Percentiles rank a stretch among this genome's conserved stretches.
phyloP scores from a whole-genome alignment of 306 rosid genomes.

The Castanea sativa region DNA sequence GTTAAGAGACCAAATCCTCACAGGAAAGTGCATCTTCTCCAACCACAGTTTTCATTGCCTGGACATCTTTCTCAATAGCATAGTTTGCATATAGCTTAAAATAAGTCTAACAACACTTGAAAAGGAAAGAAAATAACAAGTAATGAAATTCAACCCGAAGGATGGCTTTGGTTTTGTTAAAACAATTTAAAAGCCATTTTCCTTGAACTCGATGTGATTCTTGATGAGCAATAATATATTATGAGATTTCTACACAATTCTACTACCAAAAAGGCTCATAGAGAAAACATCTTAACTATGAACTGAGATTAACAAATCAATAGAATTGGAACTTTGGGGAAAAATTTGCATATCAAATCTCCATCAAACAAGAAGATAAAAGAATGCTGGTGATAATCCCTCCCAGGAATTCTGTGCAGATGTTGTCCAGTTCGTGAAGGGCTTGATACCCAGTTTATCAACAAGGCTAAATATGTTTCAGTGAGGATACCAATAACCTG shows the following conservation, averaged over 20 bases:
- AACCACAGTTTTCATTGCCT: constrained; percentile 99
- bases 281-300: neutral
- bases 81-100: constrained; percentile 94
- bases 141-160: constrained; percentile 49
- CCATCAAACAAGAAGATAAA: neutral
- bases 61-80: constrained; percentile 99
- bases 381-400: constrained; percentile 25
- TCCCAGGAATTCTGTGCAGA: constrained; percentile 55
- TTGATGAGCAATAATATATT: neutral
- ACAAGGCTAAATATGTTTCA: constrained; percentile 51
- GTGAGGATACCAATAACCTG: constrained; percentile 47
- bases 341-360: neutral
- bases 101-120: constrained; percentile 1
- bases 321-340: neutral
- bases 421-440: constrained; percentile 52
- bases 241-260: neutral
- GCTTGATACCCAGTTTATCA: constrained; percentile 52
- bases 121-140: constrained; percentile 2
- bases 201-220: neutral
- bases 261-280: neutral
- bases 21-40: constrained; percentile 99
- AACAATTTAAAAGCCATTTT: constrained; percentile 12
- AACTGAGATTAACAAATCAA: neutral
- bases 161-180: constrained; percentile 49
- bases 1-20: constrained; percentile 76